Evolutionary conservation across 192 early-diverging fungal genomes (phyloP), one percentile per base, ranked within the genome.

Genomic region (Coemansia sp.): DNA sequence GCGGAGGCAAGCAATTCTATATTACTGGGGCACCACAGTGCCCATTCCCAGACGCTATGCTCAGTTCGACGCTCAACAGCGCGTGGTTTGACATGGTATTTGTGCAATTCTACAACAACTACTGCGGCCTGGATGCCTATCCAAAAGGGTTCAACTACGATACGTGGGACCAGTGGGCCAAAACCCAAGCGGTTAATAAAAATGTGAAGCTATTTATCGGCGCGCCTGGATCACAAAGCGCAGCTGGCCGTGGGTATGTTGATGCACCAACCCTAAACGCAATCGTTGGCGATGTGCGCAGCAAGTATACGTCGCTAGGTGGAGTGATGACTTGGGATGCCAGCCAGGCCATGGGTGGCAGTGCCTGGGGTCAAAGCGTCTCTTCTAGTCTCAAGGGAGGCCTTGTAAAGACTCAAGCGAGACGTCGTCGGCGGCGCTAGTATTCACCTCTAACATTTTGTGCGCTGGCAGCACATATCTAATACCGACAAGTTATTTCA

Each of bases 281-380:
- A 22, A 89, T 89, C 64, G 74, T 74, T 15, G 48, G 74, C 42
- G 55, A 64, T 34, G 74, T 80, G 19, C 76, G 78, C 12, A 27
- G 72, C 46, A 68, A 77, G 55, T 78, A 84, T 55, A 65, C 64
- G 17, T 71, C 71, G n/a, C 86, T 89, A 64, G 89, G 87, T 31
- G 89, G 89, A n/a, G 89, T 89, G 9, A 91, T 91, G 89, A 85
- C 87, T 53, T 91, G 89, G 88, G 77, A 84, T 40, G 74, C 82
- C 19, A 76, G 74, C 60, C 76, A 78, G 65, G 77, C 78, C 41
- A 64, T 81, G 29, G 67, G 63, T 15, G 32, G 42, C 63, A 70
- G 78, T 50, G 44, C 53, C 1, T 81, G 78, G 78, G 78, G 74
- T 10, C 32, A 64, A 20, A 60, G 48, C 42, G 70, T 81, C 22